Evolutionary conservation across 768 basidiomycete species (phyloP).

Genomic region (Pholiota microspora): DNA sequence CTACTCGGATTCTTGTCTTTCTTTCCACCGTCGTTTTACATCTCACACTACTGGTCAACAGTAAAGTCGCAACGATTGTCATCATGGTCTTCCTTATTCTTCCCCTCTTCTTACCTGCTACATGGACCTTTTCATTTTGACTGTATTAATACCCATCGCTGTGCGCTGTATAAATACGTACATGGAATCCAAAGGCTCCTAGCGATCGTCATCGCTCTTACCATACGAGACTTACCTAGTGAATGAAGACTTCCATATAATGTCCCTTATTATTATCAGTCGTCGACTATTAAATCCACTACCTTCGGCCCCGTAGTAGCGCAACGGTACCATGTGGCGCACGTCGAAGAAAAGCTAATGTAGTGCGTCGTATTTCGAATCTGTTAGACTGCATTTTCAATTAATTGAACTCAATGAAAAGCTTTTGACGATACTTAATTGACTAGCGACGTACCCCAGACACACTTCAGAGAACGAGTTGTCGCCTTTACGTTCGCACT

Average conservation of each 20-base stretch:
- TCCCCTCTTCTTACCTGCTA: background rate
- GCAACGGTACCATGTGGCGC: background rate
- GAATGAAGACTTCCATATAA: background rate
- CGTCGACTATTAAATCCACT: background rate
- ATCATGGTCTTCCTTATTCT: background rate
- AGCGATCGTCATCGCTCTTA: background rate
- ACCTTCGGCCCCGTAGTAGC: background rate
- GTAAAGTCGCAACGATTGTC: background rate
- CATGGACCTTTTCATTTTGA: background rate
- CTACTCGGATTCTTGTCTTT: background rate
- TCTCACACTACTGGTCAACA: background rate
- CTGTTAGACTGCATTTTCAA: background rate
- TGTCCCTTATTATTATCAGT: background rate
- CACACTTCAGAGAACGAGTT: too few species aligned
- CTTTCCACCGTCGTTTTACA: background rate
- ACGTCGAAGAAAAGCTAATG: background rate
- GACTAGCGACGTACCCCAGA: too few species aligned
- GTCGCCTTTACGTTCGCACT: too few species aligned
- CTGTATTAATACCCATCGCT: background rate
- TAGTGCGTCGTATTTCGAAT: background rate
- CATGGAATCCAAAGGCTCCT: background rate
- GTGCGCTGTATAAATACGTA: background rate
- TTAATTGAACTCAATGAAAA: background rate
- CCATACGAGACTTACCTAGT: background rate
- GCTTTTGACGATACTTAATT: too few species aligned